Base-by-base conservation (phyloP, 352 stramenopile genomes). In the Phytophthora idaei region DNA sequence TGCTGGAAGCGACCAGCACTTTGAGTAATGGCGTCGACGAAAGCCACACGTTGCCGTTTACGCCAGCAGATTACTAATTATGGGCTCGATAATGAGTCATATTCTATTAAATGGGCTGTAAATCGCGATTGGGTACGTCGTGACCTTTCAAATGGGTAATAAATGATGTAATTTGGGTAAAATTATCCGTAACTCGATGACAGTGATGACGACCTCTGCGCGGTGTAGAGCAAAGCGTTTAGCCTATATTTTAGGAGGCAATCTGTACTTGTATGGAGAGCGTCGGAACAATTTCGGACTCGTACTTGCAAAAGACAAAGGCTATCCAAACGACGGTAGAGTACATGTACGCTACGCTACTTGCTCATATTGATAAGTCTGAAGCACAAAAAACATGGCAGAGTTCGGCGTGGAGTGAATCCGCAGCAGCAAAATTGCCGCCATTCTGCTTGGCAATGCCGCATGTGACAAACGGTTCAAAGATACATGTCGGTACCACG, bases 381-480 rank as follows among this genome's bases (percentile, higher is more conserved):
- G 36, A n/a, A 17, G 36, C 12, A n/a, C 36, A 39, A 14, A 15
- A 39, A 10, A 15, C 45, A 45, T 45, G n/a, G 15, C 17, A 51
- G 14, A 51, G 25, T 25, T 51, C 2, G 11, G 36, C 41, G 41
- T 47, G 15, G 15, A 47, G 10, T 42, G 36, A 28, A 47, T 47
- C 44, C 17, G 8, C 36, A 42, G 36, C 36, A 29, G 21, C 17
- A 36, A 51, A 36, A 21, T 36, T 36, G 6, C 27, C 17, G 1
- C 6, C 5, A 10, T 25, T 14, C 25, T 17, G 28, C n/a, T 54
- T 34, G 9, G 50, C 8, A 39, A 39, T 12, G 39, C 25, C 8
- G 17, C 36, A 69, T 64, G 61, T 64, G 54, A 69, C 61, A 68
- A 53, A 51, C 59, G 21, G 21, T 57, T 64, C 53, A 69, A 69